These are phyloP conservation scores for Heliamphora pulchella DNA, from an alignment of 179 eudicot species.

Conservation along the genomic window DNA sequence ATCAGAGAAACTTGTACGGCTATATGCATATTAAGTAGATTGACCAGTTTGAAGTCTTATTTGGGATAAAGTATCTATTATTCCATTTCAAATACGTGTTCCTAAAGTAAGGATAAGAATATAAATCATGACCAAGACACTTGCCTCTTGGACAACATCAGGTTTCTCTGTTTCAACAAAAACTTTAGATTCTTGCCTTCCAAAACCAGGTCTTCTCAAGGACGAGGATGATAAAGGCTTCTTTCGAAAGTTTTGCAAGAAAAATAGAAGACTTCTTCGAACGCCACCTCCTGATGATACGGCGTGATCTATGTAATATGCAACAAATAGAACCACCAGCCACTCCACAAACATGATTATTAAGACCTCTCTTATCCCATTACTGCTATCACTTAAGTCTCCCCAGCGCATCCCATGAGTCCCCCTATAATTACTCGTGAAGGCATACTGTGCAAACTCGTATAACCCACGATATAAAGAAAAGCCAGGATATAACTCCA, in stretches of 20 bases:
- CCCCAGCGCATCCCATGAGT: constrained; percentile 39
- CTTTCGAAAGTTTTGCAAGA: constrained; percentile 37
- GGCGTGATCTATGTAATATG: constrained; percentile 62
- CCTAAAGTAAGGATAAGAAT: background rate
- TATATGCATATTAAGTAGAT: background rate
- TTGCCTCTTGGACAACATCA: constrained; percentile 83
- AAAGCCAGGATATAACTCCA: constrained; percentile 13
- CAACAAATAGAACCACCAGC: constrained; percentile 59
- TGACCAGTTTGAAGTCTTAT: background rate
- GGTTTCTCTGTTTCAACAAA: constrained; percentile 68
- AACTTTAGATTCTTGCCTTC: constrained; percentile 58
- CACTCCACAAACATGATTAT: constrained; percentile 75
- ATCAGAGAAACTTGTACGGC: background rate
- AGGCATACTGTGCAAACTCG: constrained; percentile 5
- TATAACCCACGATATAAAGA: constrained; percentile 1
- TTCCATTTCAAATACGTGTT: background rate
- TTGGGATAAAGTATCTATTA: background rate
- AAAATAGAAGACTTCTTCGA: constrained; percentile 41
- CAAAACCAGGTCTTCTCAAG: constrained; percentile 42
- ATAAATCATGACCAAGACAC: background rate
- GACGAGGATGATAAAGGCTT: constrained; percentile 31
- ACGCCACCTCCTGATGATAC: constrained; percentile 61
- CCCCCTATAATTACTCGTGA: background rate
- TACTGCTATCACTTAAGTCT: constrained; percentile 48
- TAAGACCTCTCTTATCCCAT: constrained; percentile 65